These are phyloP conservation scores for Candida labiduridarum DNA, from an alignment of 1,139 yeast species.

Conservation along the genomic window DNA sequence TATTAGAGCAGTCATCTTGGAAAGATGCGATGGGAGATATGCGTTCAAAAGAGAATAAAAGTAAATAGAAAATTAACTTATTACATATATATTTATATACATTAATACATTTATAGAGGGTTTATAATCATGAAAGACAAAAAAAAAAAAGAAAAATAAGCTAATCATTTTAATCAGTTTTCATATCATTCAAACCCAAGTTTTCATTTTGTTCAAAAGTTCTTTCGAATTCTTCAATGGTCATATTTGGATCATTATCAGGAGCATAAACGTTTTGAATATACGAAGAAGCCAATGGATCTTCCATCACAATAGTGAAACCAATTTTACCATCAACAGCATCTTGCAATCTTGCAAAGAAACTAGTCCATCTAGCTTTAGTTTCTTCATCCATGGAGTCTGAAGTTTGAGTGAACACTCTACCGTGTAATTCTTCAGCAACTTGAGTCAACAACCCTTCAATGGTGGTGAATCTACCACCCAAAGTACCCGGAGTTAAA, in stretches of 20 bases:
- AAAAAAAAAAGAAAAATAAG: neutral
- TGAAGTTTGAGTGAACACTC: conserved; percentile 84
- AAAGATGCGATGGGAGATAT: conserved; percentile 11
- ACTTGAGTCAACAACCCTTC: conserved; percentile 93
- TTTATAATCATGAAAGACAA: neutral
- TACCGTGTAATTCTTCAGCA: conserved; percentile 79
- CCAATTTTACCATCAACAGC: conserved; percentile 85
- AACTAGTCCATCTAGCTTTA: conserved; percentile 75
- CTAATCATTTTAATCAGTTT: conserved; percentile 30
- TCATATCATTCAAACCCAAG: conserved; percentile 86
- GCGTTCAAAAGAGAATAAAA: conserved; percentile 6
- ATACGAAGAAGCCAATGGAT: conserved; percentile 93
- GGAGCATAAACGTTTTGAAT: conserved; percentile 98
- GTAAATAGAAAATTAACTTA: neutral
- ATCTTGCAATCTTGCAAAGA: conserved; percentile 71
- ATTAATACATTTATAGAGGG: neutral
- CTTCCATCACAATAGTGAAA: conserved; percentile 87
- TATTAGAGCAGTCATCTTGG: conserved; percentile 15
- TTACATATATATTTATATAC: neutral
- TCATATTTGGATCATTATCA: conserved; percentile 96
- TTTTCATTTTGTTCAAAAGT: conserved; percentile 87
- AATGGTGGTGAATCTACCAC: conserved; percentile 96
- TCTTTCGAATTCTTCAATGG: conserved; percentile 85
- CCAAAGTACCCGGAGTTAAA: conserved; percentile 93
- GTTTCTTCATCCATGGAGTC: conserved; percentile 89